Evolutionary conservation across 495 filamentous ascomycete genomes (phyloP), one percentile per base, ranked within the genome.

Genomic region (Evansstolkia leycettana): DNA sequence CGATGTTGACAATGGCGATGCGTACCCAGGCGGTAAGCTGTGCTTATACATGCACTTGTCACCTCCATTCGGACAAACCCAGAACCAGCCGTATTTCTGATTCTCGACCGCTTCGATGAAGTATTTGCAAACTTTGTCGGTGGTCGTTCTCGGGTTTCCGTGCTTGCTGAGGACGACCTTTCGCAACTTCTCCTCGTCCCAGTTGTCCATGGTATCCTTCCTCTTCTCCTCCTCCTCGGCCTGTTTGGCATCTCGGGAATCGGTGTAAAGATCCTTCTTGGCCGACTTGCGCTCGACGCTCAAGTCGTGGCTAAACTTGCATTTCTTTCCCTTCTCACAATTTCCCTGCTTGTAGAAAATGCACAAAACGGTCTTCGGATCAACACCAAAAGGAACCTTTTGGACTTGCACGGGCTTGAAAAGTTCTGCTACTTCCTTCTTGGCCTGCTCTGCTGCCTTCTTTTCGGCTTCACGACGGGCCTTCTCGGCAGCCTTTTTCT

Each of bases 1-100:
- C 19, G 26, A 36, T 9, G 3, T 14, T 16, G 15, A 10, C 23
- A 30, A 39, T 11, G 14, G 13, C 6, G 8, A 32, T 25, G 70
- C 78, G 55, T 72, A 89, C 79, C 90, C 90, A 51, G 88, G 78
- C 41, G 90, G 90, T 50, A 99, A 73, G 41, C 80, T 84, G 57
- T 99, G 90, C 60, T 81, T 85, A 52, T 99, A 99, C 81, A 87
- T 95, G 80, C 90, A 99, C 61, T 93, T 82, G 59, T 99, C 79
- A 34, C 84, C 92, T 40, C 84, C 88, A 57, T 96, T 96, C 32
- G 90, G 90, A 75, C 90, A 99, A 24, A 70, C 67, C 90, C 90
- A 99, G 62, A 96, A 94, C 90, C 90, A 99, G 43, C 90, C 90
- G 48, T 99, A 99, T 64, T 95, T 96, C 45, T 82, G 80, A 45